Conservation (phyloP, 306 rosid species). For the Potentilla sterilis region DNA sequence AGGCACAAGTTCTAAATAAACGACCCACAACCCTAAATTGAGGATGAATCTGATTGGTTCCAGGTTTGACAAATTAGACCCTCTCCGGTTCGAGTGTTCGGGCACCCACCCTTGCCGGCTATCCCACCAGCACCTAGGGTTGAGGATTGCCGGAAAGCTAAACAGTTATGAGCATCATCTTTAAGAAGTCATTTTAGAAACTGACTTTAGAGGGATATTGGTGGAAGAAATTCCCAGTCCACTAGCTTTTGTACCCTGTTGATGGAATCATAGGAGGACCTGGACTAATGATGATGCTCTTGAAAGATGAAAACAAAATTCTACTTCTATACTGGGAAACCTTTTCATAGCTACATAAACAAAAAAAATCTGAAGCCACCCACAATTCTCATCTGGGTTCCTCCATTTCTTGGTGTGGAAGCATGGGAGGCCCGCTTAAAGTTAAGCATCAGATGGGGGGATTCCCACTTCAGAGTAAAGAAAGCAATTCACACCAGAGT, state of each 20-base stretch:
- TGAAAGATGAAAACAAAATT: conserved; percentile 38
- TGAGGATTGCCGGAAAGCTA: conserved; percentile 9
- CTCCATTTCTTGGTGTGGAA: conserved; percentile 19
- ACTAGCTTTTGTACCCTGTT: conserved; percentile 41
- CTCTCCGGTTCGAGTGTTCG: conserved; percentile 1
- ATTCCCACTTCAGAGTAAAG: conserved; percentile 5
- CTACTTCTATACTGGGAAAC: conserved; percentile 26
- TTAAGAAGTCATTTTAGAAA: conserved; percentile 20
- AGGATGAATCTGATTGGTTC: conserved; percentile 32
- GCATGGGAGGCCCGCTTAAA: conserved; percentile 19
- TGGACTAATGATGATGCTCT: conserved; percentile 40
- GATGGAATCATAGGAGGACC: conserved; percentile 30
- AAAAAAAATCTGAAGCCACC: conserved; percentile 21
- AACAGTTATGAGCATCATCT: conserved; percentile 24
- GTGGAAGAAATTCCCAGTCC: conserved; percentile 32
- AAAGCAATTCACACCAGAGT: conserved; percentile 17
- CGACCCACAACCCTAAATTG: conserved; percentile 50
- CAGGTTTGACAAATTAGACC: conserved; percentile 15
- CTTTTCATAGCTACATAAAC: conserved; percentile 23
- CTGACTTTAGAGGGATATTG: conserved; percentile 29
- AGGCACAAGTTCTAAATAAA: conserved; percentile 27
- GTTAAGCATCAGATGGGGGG: background rate
- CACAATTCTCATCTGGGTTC: conserved; percentile 17
- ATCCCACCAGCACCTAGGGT: conserved; percentile 32
- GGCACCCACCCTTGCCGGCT: conserved; percentile 30